Evolutionary conservation across 345 rosid genomes (phyloP).

Genomic region (Camelina sativa): DNA sequence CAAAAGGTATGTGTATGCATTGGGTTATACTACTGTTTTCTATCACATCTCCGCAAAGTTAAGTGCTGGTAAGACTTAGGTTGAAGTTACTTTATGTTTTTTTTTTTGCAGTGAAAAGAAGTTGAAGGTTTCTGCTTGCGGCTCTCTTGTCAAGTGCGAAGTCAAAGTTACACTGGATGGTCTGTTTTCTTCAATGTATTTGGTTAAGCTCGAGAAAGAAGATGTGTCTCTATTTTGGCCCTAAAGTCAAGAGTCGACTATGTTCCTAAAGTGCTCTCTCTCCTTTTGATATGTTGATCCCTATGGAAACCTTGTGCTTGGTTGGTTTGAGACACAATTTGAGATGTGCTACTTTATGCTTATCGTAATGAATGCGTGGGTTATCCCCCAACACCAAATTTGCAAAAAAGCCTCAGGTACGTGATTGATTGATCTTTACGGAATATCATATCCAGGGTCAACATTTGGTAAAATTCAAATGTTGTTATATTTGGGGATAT

Average conservation of each 20-base stretch:
- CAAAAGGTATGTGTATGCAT: constrained; percentile 32
- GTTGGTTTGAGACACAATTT: constrained; percentile 47
- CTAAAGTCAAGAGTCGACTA: constrained; percentile 44
- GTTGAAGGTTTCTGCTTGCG: constrained; percentile 31
- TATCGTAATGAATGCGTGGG: constrained; percentile 44
- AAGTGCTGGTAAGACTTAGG: not conserved
- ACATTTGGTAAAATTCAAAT: constrained; percentile 41
- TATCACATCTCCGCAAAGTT: not conserved
- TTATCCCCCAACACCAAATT: constrained; percentile 36
- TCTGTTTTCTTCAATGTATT: constrained; percentile 40
- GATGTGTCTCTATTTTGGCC: constrained; percentile 41
- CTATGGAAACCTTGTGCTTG: constrained; percentile 45
- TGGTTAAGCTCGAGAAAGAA: constrained; percentile 42
- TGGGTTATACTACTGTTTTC: not conserved
- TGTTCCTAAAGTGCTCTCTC: constrained; percentile 46
- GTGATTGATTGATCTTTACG: constrained; percentile 38
- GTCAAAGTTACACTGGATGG: constrained; percentile 33
- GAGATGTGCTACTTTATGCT: constrained; percentile 50
- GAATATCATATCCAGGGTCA: constrained; percentile 17
- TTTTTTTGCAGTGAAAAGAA: constrained; percentile 33
- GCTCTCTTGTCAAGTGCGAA: constrained; percentile 22
- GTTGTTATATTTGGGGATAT: constrained; percentile 35
- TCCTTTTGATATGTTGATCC: constrained; percentile 49
- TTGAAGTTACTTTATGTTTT: not conserved
- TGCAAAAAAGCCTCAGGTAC: constrained; percentile 42